phyloP scores from a whole-genome alignment of 2,329 filamentous ascomycete species.

The Knufia petricola region DNA sequence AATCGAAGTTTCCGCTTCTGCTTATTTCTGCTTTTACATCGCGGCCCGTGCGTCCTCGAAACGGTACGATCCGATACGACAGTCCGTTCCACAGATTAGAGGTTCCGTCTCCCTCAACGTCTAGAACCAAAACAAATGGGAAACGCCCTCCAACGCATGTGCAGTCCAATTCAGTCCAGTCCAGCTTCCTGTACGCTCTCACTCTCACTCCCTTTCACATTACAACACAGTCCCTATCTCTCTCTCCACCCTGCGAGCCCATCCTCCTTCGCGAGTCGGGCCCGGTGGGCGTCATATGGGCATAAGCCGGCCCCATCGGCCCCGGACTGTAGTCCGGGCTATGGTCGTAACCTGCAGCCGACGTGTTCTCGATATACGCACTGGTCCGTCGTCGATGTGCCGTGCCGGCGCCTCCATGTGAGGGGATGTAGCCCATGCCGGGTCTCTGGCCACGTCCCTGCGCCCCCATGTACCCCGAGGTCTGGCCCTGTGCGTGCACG shows the following conservation, averaged over 20 bases:
- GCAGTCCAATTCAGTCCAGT: too few relatives aligned
- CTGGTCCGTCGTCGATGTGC: slow-evolving; percentile 5
- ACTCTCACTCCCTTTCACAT: too few relatives aligned
- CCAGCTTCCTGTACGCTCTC: too few relatives aligned
- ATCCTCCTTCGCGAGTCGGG: background rate
- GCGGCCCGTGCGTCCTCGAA: too few relatives aligned
- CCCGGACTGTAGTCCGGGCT: background rate
- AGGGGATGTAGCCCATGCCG: background rate
- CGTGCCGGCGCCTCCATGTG: too few relatives aligned
- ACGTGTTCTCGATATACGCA: slow-evolving; percentile 8
- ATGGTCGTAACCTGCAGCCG: background rate
- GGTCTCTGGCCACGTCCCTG: background rate
- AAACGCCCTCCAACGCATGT: too few relatives aligned
- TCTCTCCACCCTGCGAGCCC: background rate
- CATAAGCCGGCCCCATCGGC: background rate
- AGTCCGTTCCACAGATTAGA: too few relatives aligned
- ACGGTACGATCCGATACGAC: too few relatives aligned
- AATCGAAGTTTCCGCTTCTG: too few relatives aligned
- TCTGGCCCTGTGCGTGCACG: slow-evolving; percentile 9
- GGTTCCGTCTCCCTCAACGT: too few relatives aligned
- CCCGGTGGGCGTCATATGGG: background rate
- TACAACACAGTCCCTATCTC: slow-evolving; percentile 10
- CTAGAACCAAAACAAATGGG: too few relatives aligned
- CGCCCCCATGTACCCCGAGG: background rate
- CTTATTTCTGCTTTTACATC: too few relatives aligned